These are phyloP conservation scores for Botryotinia globosa DNA, from an alignment of 2,329 filamentous ascomycete genomes.

Conservation along the genomic window DNA sequence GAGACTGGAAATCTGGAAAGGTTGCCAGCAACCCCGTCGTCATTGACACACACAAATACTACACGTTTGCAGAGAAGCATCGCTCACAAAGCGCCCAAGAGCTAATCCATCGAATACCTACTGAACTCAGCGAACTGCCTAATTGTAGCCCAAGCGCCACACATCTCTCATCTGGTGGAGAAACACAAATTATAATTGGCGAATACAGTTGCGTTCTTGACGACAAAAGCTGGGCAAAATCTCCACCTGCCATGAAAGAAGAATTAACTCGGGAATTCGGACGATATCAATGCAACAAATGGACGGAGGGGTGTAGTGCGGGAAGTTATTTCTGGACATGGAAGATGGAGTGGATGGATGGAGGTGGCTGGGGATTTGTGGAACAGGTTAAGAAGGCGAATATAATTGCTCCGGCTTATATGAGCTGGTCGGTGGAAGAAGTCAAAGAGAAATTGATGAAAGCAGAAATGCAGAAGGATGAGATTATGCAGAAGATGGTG, in stretches of 20 bases:
- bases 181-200: conserved; percentile 51
- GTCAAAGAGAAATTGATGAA: conserved; percentile 40
- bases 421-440: conserved; percentile 41
- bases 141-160: conserved; percentile 39
- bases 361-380: conserved; percentile 59
- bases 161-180: conserved; percentile 43
- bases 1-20: conserved; percentile 26
- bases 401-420: conserved; percentile 42
- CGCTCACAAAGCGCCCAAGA: conserved; percentile 50
- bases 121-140: conserved; percentile 44
- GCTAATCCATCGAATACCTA: conserved; percentile 47
- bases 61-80: conserved; percentile 54
- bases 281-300: conserved; percentile 47
- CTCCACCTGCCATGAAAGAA: conserved; percentile 44
- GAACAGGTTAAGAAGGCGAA: conserved; percentile 48
- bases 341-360: conserved; percentile 59
- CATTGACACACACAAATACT: conserved; percentile 59
- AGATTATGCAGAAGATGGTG: conserved; percentile 41
- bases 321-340: conserved; percentile 60
- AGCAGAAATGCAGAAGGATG: conserved; percentile 43
- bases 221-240: conserved; percentile 48
- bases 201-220: conserved; percentile 58
- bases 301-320: conserved; percentile 46
- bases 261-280: conserved; percentile 48
- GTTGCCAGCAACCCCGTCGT: conserved; percentile 46